Evolutionary conservation across 208 protist genomes (phyloP).

Genomic region (Leishmania major): DNA sequence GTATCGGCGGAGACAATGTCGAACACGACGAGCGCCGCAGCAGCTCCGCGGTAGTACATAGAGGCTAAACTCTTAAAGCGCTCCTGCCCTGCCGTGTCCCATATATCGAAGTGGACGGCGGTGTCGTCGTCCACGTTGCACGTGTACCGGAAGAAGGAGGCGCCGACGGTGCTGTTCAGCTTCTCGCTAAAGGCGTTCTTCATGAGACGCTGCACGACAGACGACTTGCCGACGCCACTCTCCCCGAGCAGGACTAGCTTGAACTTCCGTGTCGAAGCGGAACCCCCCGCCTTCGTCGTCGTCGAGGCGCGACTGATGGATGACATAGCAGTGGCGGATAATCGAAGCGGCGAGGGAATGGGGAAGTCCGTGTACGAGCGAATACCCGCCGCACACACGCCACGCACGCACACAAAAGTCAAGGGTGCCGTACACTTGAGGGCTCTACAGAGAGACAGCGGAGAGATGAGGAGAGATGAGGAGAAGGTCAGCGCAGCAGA

Average conservation of each 20-base stretch:
- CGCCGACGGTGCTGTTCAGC: constrained; percentile 81
- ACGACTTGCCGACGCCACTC: constrained; percentile 92
- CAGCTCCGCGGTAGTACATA: constrained; percentile 94
- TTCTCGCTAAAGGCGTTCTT: constrained; percentile 76
- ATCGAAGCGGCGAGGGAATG: not conserved
- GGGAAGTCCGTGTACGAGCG: not conserved
- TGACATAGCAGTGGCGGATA: not conserved
- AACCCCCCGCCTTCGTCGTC: not conserved
- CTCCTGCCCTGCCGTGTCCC: constrained; percentile 93
- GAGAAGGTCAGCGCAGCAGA: not conserved
- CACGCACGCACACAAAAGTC: not conserved
- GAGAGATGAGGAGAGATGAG: not conserved
- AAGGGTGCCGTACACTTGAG: not conserved
- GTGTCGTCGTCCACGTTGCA: constrained; percentile 57
- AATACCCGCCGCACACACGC: not conserved
- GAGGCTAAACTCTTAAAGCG: constrained; percentile 87
- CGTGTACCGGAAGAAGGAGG: constrained; percentile 83
- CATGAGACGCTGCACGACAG: constrained; percentile 83
- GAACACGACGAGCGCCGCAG: constrained; percentile 95
- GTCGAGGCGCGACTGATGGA: not conserved
- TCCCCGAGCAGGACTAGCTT: constrained; percentile 91
- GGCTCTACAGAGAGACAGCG: not conserved
- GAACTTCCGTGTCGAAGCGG: constrained; percentile 53
- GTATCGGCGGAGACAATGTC: constrained; percentile 95
- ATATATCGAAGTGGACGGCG: constrained; percentile 85